Conservation (phyloP, 2,329 filamentous ascomycete species). For the Biscogniauxia sp. region DNA sequence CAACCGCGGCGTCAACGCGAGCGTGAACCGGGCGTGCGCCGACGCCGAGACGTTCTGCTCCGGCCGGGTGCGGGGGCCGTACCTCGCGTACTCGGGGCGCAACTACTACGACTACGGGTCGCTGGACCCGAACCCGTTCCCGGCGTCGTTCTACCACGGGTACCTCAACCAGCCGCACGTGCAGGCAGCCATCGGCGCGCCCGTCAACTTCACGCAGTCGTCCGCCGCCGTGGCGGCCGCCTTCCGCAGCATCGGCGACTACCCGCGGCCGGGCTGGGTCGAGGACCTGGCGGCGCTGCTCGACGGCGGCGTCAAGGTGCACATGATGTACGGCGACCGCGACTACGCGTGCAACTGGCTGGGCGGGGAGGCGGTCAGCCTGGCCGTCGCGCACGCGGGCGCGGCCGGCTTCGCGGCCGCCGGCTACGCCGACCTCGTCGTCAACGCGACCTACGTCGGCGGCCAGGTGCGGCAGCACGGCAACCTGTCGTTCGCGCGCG, state of each 20-base stretch:
- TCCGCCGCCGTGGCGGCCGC: conserved; percentile 41
- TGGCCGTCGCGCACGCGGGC: conserved; percentile 45
- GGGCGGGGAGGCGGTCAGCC: conserved; percentile 51
- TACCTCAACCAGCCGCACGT: conserved; percentile 58
- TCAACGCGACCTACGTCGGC: conserved; percentile 60
- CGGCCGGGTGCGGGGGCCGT: conserved; percentile 23
- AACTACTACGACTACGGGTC: conserved; percentile 60
- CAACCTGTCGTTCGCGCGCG: conserved; percentile 60
- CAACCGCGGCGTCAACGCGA: conserved; percentile 42
- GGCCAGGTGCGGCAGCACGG: conserved; percentile 68
- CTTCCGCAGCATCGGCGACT: conserved; percentile 39
- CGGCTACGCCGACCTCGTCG: conserved; percentile 63
- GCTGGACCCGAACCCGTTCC: conserved; percentile 49
- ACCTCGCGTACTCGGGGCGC: conserved; percentile 33
- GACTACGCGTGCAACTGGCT: conserved; percentile 59
- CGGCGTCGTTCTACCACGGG: conserved; percentile 49
- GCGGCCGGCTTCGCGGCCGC: conserved; percentile 46
- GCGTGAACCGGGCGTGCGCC: conserved; percentile 44
- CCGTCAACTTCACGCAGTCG: conserved; percentile 54
- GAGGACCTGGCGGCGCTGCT: conserved; percentile 52
- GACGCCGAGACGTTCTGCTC: conserved; percentile 27
- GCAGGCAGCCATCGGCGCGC: conserved; percentile 56
- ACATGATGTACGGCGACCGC: conserved; percentile 56
- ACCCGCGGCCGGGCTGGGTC: conserved; percentile 35
- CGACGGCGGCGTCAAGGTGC: conserved; percentile 55